Evolutionary conservation across 768 basidiomycete genomes (phyloP), one percentile per base, ranked within the genome.

Genomic region (Rubroboletus pulcherrimus): DNA sequence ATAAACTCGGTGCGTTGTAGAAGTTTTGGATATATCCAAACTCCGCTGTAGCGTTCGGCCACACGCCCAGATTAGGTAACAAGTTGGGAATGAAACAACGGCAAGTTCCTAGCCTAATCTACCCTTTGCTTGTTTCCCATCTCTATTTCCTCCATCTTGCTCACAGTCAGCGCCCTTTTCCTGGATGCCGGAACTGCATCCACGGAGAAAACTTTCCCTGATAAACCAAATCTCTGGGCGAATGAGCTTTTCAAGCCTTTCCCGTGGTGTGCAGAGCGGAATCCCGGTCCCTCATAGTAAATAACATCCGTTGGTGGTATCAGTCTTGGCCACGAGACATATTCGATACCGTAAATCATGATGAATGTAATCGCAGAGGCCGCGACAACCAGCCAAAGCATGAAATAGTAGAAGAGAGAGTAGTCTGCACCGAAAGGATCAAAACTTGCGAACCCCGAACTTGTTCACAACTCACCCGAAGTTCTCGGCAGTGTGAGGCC

Each of bases 321-420:
- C 52, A 99, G 79, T 11, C 87, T 82, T 12, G 97, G 97, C 91
- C 94, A 98, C 15, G 89, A 82, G 52, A 99, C 96, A 68, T 97
- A 99, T 58, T 93, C 91, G 60, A 95, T 85, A 37, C 95, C 96
- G 71, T 96, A 81, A n/a, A 82, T 71, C 64, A 86, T 60, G 60
- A 98, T 93, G 74, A 90, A 94, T 43, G 75, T 62, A 55, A 87
- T 72, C 12, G 93, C 78, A 49, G 83, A 60, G 34, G 78, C 67
- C 43, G 91, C 74, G 42, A 94, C 66, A 33, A 78, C 62, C 63
- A 90, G 77, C 89, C 94, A 94, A 40, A 97, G 76, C 64, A 88
- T 65, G 72, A 91, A 87, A 71, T 93, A 93, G 66, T 91, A 94
- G 57, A 83, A 75, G 39, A 95, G 80, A 12, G 93, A 92, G 60